Percentiles rank a stretch among this genome's conserved stretches.
Evolutionary conservation across 768 basidiomycete genomes (phyloP).

Genomic region (Lactarius quietus): DNA sequence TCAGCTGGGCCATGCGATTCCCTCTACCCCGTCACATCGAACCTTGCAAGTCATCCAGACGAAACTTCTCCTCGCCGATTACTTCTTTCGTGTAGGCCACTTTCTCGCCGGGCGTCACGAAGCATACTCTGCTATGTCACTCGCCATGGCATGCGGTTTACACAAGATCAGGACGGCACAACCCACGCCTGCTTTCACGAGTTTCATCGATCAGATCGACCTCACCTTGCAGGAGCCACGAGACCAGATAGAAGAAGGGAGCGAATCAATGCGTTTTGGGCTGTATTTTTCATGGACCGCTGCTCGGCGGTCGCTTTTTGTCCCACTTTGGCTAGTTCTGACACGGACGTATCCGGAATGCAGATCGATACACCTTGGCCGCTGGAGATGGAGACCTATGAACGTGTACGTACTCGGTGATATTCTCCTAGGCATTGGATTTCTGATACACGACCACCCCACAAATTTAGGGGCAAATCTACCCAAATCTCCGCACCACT

Average conservation of each 20-base stretch:
- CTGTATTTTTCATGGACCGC: conserved; percentile 55
- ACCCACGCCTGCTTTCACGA: conserved; percentile 18
- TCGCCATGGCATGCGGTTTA: conserved; percentile 32
- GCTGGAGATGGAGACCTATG: conserved; percentile 34
- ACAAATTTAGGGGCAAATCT: conserved; percentile 41
- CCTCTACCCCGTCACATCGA: conserved; percentile 34
- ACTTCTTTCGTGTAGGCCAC: conserved; percentile 32
- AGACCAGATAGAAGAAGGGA: conserved; percentile 58
- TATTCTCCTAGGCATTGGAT: conserved; percentile 13
- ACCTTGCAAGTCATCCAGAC: conserved; percentile 37
- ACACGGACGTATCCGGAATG: conserved; percentile 44
- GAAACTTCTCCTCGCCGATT: conserved; percentile 34
- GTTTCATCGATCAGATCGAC: conserved; percentile 25
- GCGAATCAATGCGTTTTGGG: conserved; percentile 65
- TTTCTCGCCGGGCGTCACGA: conserved; percentile 34
- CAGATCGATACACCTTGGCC: conserved; percentile 42
- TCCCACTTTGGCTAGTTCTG: conserved; percentile 49
- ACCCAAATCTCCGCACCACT: conserved; percentile 42
- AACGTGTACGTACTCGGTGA: conserved; percentile 28
- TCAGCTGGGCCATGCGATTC: conserved; percentile 41
- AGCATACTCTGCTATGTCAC: conserved; percentile 31
- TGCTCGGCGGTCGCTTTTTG: conserved; percentile 53
- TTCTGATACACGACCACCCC: conserved; percentile 33
- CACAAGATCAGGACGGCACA: conserved; percentile 29
- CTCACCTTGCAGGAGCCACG: conserved; percentile 37